A percentile compares a stretch with the other conserved stretches of the same genome.
Conservation (phyloP, 495 filamentous ascomycete genomes). For the Filosporella fistucella region DNA sequence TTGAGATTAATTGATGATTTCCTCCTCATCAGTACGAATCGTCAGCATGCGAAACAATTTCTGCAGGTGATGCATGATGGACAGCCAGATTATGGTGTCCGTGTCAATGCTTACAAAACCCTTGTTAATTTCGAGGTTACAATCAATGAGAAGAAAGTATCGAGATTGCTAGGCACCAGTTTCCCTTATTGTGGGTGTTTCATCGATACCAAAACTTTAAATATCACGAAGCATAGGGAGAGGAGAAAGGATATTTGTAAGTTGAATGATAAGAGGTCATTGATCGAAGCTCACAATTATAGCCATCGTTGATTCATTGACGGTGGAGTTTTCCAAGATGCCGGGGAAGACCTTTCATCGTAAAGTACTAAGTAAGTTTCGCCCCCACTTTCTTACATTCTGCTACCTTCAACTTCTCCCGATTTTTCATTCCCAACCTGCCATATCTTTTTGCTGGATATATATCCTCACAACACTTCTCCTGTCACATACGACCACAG, state of each 20-base stretch:
- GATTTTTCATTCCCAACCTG: neutral
- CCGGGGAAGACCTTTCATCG: conserved; percentile 74
- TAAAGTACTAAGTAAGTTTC: conserved; percentile 61
- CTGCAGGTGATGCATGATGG: conserved; percentile 75
- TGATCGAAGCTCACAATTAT: neutral
- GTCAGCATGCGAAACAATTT: conserved; percentile 61
- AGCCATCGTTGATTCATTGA: conserved; percentile 54
- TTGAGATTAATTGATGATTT: conserved; percentile 90
- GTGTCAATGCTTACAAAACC: conserved; percentile 72
- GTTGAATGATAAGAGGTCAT: neutral
- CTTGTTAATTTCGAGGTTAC: conserved; percentile 78
- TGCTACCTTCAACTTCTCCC: neutral
- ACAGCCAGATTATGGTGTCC: conserved; percentile 71
- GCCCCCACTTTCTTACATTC: neutral
- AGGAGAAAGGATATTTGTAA: conserved; percentile 16
- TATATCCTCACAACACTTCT: neutral
- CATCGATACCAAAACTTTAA: conserved; percentile 73
- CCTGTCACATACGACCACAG: conserved; percentile 22
- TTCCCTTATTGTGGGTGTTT: conserved; percentile 88
- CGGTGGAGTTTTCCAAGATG: conserved; percentile 63
- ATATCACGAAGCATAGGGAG: conserved; percentile 40
- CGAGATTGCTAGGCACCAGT: conserved; percentile 39
- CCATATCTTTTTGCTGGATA: neutral
- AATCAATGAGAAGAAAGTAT: conserved; percentile 50
- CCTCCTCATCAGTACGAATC: conserved; percentile 73